phyloP scores from a whole-genome alignment of 345 rosid species.

The Euphorbia lathyris region DNA sequence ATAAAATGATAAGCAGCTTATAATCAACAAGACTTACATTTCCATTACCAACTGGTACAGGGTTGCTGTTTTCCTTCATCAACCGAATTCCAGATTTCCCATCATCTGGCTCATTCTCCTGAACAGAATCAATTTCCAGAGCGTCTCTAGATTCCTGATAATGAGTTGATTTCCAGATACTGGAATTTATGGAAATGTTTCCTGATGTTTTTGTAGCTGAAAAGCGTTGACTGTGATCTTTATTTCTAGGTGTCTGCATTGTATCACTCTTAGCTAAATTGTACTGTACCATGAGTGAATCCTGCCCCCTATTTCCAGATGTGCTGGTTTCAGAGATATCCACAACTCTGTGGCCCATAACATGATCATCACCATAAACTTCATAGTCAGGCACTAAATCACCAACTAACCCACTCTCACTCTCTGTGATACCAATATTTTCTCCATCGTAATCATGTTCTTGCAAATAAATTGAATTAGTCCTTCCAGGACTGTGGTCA shows the following conservation, averaged over 20 bases:
- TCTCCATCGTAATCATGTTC: slow-evolving; percentile 41
- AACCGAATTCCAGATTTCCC: slow-evolving; percentile 34
- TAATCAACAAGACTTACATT: slow-evolving; percentile 43
- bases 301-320: slow-evolving; percentile 37
- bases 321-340: slow-evolving; percentile 32
- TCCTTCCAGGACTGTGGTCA: slow-evolving; percentile 32
- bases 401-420: slow-evolving; percentile 42
- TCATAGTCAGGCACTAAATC: slow-evolving; percentile 44
- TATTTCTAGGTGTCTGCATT: slow-evolving; percentile 26
- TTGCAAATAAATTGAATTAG: slow-evolving; percentile 23
- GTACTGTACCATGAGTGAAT: slow-evolving; percentile 40
- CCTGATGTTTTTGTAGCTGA: slow-evolving; percentile 37
- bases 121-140: slow-evolving; percentile 39
- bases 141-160: slow-evolving; percentile 42
- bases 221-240: slow-evolving; percentile 33
- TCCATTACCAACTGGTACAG: slow-evolving; percentile 48
- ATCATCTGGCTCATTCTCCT: slow-evolving; percentile 30
- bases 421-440: slow-evolving; percentile 33
- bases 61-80: slow-evolving; percentile 39
- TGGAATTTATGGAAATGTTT: slow-evolving; percentile 44
- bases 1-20: background rate
- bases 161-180: slow-evolving; percentile 50
- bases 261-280: slow-evolving; percentile 38
- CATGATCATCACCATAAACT: slow-evolving; percentile 40
- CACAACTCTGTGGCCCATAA: slow-evolving; percentile 22